These are phyloP conservation scores for Mikania micrantha DNA, from an alignment of 129 eudicot genomes.

Conservation along the genomic window DNA sequence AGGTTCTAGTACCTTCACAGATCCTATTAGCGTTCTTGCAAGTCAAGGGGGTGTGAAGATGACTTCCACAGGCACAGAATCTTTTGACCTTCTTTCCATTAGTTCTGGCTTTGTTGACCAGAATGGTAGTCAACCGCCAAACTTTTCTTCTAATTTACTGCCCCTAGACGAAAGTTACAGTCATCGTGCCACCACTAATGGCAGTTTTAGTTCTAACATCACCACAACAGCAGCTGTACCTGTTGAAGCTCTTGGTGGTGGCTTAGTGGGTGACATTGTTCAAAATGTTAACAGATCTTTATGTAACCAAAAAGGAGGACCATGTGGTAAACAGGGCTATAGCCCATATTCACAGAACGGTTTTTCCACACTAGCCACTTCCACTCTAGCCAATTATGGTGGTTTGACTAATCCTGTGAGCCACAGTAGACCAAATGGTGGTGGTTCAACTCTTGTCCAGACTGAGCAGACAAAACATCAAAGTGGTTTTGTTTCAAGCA, in stretches of 20 bases:
- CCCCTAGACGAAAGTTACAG: conserved; percentile 32
- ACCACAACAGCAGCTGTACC: conserved; percentile 34
- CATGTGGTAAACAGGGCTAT: conserved; percentile 18
- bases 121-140: conserved; percentile 31
- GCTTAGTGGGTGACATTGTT: conserved; percentile 42
- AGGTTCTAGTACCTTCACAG: conserved; percentile 29
- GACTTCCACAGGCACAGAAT: conserved; percentile 42
- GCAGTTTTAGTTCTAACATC: conserved; percentile 33
- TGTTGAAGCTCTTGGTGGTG: conserved; percentile 42
- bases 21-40: conserved; percentile 27
- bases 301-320: conserved; percentile 28
- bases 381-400: conserved; percentile 27
- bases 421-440: conserved; percentile 29
- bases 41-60: conserved; percentile 36
- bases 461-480: conserved; percentile 43
- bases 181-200: conserved; percentile 26
- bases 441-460: conserved; percentile 38
- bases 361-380: conserved; percentile 36
- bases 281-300: conserved; percentile 38
- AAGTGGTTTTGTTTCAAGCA: conserved; percentile 39
- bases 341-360: conserved; percentile 32
- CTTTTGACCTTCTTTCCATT: conserved; percentile 31
- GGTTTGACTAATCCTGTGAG: conserved; percentile 31
- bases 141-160: conserved; percentile 33
- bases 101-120: conserved; percentile 41